Conservation (phyloP, 1,139 yeast genomes). For the Yamadazyma aaseri region DNA sequence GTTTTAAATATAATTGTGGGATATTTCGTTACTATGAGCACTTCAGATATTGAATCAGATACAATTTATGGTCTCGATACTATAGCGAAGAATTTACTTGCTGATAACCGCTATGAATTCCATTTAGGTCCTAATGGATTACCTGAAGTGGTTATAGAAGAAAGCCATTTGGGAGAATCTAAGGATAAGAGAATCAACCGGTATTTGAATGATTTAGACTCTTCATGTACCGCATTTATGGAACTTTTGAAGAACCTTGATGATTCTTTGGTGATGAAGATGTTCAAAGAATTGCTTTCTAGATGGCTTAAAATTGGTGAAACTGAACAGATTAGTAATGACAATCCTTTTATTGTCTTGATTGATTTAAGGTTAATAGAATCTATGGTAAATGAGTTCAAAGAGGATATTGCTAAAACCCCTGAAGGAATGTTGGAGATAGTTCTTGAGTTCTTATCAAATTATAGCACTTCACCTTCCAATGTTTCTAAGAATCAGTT, state of each 20-base stretch:
- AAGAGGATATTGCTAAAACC: slow-evolving; percentile 58
- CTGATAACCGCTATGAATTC: slow-evolving; percentile 52
- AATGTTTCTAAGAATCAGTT: neutral
- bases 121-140: slow-evolving; percentile 53
- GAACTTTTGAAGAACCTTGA: slow-evolving; percentile 51
- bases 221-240: slow-evolving; percentile 45
- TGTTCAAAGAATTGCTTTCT: slow-evolving; percentile 54
- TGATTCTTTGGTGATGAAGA: slow-evolving; percentile 38
- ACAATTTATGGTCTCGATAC: slow-evolving; percentile 31
- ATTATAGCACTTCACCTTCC: neutral
- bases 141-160: slow-evolving; percentile 40
- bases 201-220: slow-evolving; percentile 51
- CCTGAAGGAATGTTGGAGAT: slow-evolving; percentile 60
- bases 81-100: slow-evolving; percentile 44
- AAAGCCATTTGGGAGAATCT: slow-evolving; percentile 9
- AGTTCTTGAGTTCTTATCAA: slow-evolving; percentile 41
- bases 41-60: slow-evolving; percentile 16
- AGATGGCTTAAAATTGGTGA: slow-evolving; percentile 50
- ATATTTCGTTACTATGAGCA: slow-evolving; percentile 40
- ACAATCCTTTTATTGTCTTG: slow-evolving; percentile 55
- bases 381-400: slow-evolving; percentile 57
- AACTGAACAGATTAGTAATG: slow-evolving; percentile 14
- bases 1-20: slow-evolving; percentile 48
- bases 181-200: slow-evolving; percentile 24
- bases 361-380: slow-evolving; percentile 67